phyloP scores from a whole-genome alignment of 2,329 filamentous ascomycete species.

The Xylariales sp. region DNA sequence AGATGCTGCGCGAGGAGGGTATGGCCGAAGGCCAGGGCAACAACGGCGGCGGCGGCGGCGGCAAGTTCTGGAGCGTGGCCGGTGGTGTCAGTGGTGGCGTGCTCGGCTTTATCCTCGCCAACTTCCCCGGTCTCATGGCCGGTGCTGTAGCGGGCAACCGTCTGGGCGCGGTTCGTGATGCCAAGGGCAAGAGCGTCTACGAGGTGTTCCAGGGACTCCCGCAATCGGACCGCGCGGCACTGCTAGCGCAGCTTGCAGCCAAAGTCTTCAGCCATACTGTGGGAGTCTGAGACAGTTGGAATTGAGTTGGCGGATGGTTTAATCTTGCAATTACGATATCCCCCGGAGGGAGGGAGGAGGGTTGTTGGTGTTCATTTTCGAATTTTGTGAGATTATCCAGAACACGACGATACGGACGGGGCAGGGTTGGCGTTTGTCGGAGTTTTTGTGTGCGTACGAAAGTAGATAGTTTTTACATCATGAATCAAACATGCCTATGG shows the following conservation, averaged over 20 bases:
- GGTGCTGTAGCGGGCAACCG: constrained; percentile 91
- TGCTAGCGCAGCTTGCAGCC: constrained; percentile 79
- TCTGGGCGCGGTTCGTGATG: constrained; percentile 83
- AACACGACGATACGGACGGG: too few species aligned
- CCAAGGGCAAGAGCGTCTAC: constrained; percentile 92
- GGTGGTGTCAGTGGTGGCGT: constrained; percentile 84
- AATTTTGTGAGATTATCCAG: too few species aligned
- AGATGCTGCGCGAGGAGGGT: constrained; percentile 84
- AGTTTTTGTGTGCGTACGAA: too few species aligned
- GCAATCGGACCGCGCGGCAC: constrained; percentile 71
- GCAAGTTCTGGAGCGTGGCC: constrained; percentile 80
- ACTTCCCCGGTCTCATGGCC: constrained; percentile 82
- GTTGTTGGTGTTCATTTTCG: too few species aligned
- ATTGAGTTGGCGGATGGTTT: too few species aligned
- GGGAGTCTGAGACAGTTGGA: constrained; percentile 48
- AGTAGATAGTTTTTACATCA: too few species aligned
- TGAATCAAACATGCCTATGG: too few species aligned
- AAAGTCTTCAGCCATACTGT: constrained; percentile 83
- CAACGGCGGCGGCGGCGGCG: too few species aligned
- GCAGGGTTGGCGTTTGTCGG: too few species aligned
- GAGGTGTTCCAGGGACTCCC: constrained; percentile 84
- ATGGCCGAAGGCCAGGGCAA: too few species aligned
- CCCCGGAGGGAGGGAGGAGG: too few species aligned
- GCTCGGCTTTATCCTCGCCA: constrained; percentile 91
- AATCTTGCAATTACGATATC: too few species aligned